Conservation (phyloP, 2,329 filamentous ascomycete species). For the Beauveria scarabaeidicola region DNA sequence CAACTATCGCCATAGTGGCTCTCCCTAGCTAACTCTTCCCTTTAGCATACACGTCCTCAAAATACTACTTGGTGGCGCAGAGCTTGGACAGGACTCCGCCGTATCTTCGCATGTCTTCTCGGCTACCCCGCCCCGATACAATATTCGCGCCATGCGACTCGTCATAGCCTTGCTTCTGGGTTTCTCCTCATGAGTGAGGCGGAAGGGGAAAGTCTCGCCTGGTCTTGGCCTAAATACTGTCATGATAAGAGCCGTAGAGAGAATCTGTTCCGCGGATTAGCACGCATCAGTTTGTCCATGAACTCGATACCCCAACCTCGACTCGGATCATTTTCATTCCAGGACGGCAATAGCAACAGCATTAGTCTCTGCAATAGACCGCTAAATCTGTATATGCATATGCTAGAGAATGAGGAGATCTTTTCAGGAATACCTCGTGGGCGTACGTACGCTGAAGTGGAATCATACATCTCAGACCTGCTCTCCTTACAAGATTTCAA, state of each 20-base stretch:
- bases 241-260: slow-evolving; percentile 14
- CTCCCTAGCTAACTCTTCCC: neutral
- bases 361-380: slow-evolving; percentile 27
- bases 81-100: neutral
- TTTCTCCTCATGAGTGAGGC: neutral
- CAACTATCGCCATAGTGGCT: neutral
- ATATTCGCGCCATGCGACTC: neutral
- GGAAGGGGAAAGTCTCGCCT: neutral
- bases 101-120: neutral
- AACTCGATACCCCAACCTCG: slow-evolving; percentile 14
- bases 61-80: neutral
- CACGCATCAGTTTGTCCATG: slow-evolving; percentile 20
- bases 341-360: slow-evolving; percentile 11
- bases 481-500: slow-evolving; percentile 26
- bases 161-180: neutral
- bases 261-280: slow-evolving; percentile 19
- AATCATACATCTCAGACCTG: slow-evolving; percentile 24
- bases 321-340: slow-evolving; percentile 16
- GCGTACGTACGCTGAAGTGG: slow-evolving; percentile 22
- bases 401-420: slow-evolving; percentile 26
- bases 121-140: neutral
- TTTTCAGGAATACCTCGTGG: slow-evolving; percentile 23
- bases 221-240: neutral
- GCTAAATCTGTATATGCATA: slow-evolving; percentile 22
- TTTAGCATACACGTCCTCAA: neutral